A percentile compares a stretch with the other conserved stretches of the same genome.
Evolutionary conservation across 345 rosid species (phyloP).

Genomic region (Cardamine resedifolia): DNA sequence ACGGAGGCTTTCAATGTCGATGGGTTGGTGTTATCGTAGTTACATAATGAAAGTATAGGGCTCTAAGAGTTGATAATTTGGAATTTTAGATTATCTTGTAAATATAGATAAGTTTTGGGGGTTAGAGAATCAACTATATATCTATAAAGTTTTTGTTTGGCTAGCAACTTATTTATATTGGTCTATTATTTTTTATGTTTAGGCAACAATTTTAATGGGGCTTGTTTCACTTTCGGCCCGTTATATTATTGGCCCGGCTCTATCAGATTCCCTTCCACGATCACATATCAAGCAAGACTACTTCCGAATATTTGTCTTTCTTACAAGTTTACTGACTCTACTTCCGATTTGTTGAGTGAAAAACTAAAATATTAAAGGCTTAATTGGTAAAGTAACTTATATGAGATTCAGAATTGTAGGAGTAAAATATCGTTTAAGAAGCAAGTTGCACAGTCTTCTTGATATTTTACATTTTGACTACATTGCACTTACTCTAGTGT

Average conservation of each 20-base stretch:
- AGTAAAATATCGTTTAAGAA: no score
- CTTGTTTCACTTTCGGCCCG: slow-evolving; percentile 2
- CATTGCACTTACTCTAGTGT: background rate
- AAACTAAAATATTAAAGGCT: background rate
- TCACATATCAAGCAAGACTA: background rate
- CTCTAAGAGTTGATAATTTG: background rate
- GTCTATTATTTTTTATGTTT: slow-evolving; percentile 3
- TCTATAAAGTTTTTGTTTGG: slow-evolving; percentile 11
- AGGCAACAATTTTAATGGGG: slow-evolving; percentile 7
- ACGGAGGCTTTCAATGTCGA: slow-evolving; percentile 25
- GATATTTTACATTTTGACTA: background rate
- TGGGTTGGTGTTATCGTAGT: background rate
- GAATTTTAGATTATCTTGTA: background rate
- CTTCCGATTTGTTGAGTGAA: background rate
- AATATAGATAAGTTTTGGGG: slow-evolving; percentile 19
- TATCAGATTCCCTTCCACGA: background rate
- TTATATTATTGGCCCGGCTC: background rate
- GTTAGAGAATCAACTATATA: slow-evolving; percentile 1
- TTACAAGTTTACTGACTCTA: background rate
- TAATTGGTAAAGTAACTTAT: background rate
- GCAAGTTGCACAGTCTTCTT: background rate
- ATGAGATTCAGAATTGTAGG: background rate
- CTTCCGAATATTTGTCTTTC: background rate
- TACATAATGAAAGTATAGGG: background rate
- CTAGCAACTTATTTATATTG: slow-evolving; percentile 13